Conservation (phyloP, 2,329 filamentous ascomycete species). For the Colletotrichum liaoningense region DNA sequence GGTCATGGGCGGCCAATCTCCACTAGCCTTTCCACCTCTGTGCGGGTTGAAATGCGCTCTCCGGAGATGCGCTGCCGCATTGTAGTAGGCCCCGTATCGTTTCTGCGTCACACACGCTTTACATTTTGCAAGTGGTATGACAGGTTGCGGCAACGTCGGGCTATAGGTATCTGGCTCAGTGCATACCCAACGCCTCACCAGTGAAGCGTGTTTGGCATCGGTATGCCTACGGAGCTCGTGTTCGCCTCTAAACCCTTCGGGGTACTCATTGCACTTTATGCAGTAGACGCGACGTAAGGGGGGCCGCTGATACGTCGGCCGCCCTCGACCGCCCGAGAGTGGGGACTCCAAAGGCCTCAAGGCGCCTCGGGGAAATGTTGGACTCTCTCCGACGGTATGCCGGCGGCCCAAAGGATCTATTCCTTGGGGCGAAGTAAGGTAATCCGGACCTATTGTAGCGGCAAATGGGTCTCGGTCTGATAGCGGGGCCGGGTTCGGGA, state of each 20-base stretch:
- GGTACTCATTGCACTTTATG: constrained; percentile 81
- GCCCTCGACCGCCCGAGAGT: constrained; percentile 50
- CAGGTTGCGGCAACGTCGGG: constrained; percentile 55
- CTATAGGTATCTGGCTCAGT: constrained; percentile 58
- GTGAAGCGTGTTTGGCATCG: constrained; percentile 66
- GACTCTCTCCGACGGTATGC: constrained; percentile 60
- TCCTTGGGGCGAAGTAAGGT: constrained; percentile 46
- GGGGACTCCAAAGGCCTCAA: constrained; percentile 57
- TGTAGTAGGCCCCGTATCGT: constrained; percentile 69
- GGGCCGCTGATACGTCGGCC: constrained; percentile 61
- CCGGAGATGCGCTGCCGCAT: constrained; percentile 68
- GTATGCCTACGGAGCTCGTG: constrained; percentile 83
- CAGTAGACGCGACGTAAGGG: constrained; percentile 81
- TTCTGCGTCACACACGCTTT: constrained; percentile 68
- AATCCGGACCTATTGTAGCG: constrained; percentile 42
- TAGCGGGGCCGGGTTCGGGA: constrained; percentile 37
- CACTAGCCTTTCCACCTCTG: constrained; percentile 66
- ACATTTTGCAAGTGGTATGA: constrained; percentile 65
- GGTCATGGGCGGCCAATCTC: constrained; percentile 69
- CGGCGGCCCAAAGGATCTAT: constrained; percentile 49
- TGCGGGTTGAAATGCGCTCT: constrained; percentile 69
- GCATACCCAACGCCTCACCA: constrained; percentile 68
- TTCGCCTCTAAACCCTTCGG: constrained; percentile 89
- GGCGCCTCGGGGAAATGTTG: constrained; percentile 51
- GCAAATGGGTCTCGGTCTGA: constrained; percentile 44